Base-by-base conservation (phyloP, 2,329 filamentous ascomycete species). In the Arthrobotrys conoides region DNA sequence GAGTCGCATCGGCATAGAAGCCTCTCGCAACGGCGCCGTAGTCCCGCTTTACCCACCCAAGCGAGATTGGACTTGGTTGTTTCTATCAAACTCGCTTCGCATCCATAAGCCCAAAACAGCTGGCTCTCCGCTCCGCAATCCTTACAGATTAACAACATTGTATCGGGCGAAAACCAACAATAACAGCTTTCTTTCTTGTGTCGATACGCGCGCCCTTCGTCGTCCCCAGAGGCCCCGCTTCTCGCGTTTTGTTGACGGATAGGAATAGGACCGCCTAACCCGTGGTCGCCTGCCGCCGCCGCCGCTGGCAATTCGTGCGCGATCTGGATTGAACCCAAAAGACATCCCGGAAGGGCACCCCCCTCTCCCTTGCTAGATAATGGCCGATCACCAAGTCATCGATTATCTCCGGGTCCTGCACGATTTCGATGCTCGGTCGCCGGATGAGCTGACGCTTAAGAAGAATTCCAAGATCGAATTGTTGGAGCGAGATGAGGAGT, bases 371-470 rank as follows among this genome's bases (percentile, higher is more conserved):
- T 71, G 61, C 57, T 63, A 72, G 64, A 78, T 69, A 71, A 78
- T 78, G 75, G 75, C 75, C 46, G 68, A 78, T 38, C 73, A 61
- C 22, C 61, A 66, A 67, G 44, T 65, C n/a, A 20, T 79, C 70
- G 76, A 79, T 57, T 70, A 71, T 55, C 78, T 82, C 30, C 76
- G 71, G 71, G 81, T 81, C 49, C 79, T 82, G 68, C 81, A 99
- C 86, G 94, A 97, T 85, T 98, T 99, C 84, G 87, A 91, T 82
- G 94, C 95, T 73, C 91, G 96, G 81, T 96, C 94, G 84, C 92
- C 93, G 73, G 96, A 99, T 85, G 96, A 99, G 87, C 88, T 99
- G 83, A 96, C 90, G 82, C 88, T 99, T 81, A 87, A 90, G 70
- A 96, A 96, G 83, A 94, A 92, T 82, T 92, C 96, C 83, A 90